These are phyloP conservation scores for Suillus paluster DNA, from an alignment of 768 basidiomycete genomes.

Conservation along the genomic window DNA sequence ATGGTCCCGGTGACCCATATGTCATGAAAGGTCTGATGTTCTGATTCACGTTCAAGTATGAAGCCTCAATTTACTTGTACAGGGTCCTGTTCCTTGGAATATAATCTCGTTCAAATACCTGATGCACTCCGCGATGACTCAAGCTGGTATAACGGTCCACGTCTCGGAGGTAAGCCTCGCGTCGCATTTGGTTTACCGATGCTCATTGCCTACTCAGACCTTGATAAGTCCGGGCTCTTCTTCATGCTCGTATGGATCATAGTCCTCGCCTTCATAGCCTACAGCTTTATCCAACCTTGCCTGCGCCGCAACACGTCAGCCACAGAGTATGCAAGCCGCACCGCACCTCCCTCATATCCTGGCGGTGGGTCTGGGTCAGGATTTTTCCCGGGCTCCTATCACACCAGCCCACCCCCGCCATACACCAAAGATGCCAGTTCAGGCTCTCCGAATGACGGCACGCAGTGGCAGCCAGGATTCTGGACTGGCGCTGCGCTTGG, in stretches of 20 bases:
- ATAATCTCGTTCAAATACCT: conserved; percentile 76
- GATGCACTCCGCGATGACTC: conserved; percentile 28
- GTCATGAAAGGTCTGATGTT: conserved; percentile 75
- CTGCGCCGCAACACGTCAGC: conserved; percentile 36
- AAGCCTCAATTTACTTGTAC: conserved; percentile 6
- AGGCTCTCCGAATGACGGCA: conserved; percentile 24
- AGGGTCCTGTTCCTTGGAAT: conserved; percentile 91
- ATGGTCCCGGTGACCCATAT: conserved; percentile 76
- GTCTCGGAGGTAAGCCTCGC: conserved; percentile 27
- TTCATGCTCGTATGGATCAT: conserved; percentile 64
- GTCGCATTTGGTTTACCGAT: background rate
- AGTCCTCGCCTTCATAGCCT: conserved; percentile 56
- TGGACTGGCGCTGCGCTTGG: conserved; percentile 85
- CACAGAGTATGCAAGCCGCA: conserved; percentile 34
- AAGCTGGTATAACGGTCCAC: conserved; percentile 15
- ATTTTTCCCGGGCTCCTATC: conserved; percentile 57
- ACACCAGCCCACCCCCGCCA: conserved; percentile 57
- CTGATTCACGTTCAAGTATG: background rate
- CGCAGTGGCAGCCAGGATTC: conserved; percentile 73
- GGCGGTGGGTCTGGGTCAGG: conserved; percentile 41
- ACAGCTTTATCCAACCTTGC: conserved; percentile 63
- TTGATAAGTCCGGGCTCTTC: conserved; percentile 50
- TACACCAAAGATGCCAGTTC: conserved; percentile 48
- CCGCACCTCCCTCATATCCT: conserved; percentile 38
- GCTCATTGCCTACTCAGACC: conserved; percentile 37